Evolutionary conservation across 192 early-diverging fungal genomes (phyloP).

Genomic region (Polychytrium aggregatum): DNA sequence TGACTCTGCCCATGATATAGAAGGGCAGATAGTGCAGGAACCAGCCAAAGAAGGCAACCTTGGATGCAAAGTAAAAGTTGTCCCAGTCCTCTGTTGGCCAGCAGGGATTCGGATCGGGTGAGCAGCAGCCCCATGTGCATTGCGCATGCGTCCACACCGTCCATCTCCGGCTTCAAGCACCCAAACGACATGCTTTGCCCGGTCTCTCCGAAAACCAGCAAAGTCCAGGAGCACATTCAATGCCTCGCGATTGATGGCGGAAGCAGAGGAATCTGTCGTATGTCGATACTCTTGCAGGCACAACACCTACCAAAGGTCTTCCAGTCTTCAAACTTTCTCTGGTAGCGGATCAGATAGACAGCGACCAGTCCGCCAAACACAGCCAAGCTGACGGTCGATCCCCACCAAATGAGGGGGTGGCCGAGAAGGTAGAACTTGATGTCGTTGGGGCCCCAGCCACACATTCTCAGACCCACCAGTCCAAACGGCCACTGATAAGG

Average conservation of each 20-base stretch:
- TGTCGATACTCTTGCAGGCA: too few species aligned
- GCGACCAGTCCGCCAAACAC: slow-evolving; percentile 28
- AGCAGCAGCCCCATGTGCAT: too few species aligned
- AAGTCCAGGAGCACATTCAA: too few species aligned
- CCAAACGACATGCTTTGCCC: too few species aligned
- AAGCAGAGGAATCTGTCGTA: too few species aligned
- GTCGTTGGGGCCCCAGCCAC: slow-evolving; percentile 72
- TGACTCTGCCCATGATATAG: slow-evolving; percentile 92
- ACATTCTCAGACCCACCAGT: slow-evolving; percentile 82
- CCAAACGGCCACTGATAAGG: slow-evolving; percentile 86
- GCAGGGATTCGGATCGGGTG: background rate
- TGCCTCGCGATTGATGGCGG: too few species aligned
- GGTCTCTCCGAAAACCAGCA: too few species aligned
- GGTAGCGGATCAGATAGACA: slow-evolving; percentile 51
- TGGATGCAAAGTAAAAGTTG: slow-evolving; percentile 58
- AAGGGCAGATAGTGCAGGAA: slow-evolving; percentile 88
- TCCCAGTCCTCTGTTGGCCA: slow-evolving; percentile 40
- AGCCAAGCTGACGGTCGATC: slow-evolving; percentile 38
- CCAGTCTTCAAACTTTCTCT: slow-evolving; percentile 53
- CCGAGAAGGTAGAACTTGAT: slow-evolving; percentile 92
- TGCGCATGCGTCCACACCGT: too few species aligned
- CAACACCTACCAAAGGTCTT: slow-evolving; percentile 18
- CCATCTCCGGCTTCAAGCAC: too few species aligned
- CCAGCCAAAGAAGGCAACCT: slow-evolving; percentile 79
- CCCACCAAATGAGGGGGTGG: slow-evolving; percentile 90